These are phyloP conservation scores for Plenodomus tracheiphilus DNA, from an alignment of 2,329 filamentous ascomycete genomes.

Conservation along the genomic window DNA sequence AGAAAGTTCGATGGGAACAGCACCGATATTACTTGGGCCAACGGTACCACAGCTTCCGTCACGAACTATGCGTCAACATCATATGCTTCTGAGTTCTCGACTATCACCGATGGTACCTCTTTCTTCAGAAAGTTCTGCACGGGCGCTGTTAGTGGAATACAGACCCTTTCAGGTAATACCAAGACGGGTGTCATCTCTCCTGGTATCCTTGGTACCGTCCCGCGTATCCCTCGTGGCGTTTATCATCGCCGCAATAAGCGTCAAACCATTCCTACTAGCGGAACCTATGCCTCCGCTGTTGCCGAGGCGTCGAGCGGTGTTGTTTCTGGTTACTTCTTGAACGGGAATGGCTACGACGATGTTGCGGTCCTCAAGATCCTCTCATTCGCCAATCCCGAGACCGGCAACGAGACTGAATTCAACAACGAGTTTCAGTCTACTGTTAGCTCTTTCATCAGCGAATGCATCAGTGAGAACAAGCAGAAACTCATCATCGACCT, in stretches of 20 bases:
- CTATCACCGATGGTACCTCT: conserved; percentile 37
- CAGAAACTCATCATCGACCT: conserved; percentile 66
- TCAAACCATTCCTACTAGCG: conserved; percentile 8
- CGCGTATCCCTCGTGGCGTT: conserved; percentile 26
- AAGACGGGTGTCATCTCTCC: conserved; percentile 10
- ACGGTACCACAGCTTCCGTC: conserved; percentile 24
- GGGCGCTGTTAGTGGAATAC: conserved; percentile 10
- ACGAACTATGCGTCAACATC: conserved; percentile 22
- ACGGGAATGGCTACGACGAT: conserved; percentile 34
- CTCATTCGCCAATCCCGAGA: conserved; percentile 37
- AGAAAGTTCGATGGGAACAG: conserved; percentile 23
- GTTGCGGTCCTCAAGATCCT: conserved; percentile 50
- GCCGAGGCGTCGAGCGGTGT: conserved; percentile 19
- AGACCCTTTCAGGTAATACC: conserved; percentile 2
- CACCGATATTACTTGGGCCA: conserved; percentile 38
- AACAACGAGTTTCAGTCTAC: conserved; percentile 35
- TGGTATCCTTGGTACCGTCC: conserved; percentile 11
- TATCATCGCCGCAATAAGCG: conserved; percentile 25
- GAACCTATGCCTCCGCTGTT: conserved; percentile 15
- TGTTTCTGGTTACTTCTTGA: conserved; percentile 51
- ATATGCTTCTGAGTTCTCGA: conserved; percentile 20
- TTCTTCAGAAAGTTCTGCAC: conserved; percentile 44
- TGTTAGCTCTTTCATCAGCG: conserved; percentile 48
- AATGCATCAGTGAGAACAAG: conserved; percentile 52
- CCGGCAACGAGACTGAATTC: conserved; percentile 9